A percentile compares a stretch with the other conserved stretches of the same genome.
phyloP scores from a whole-genome alignment of 1,139 yeast species.

The Magnusiomyces ingens region DNA sequence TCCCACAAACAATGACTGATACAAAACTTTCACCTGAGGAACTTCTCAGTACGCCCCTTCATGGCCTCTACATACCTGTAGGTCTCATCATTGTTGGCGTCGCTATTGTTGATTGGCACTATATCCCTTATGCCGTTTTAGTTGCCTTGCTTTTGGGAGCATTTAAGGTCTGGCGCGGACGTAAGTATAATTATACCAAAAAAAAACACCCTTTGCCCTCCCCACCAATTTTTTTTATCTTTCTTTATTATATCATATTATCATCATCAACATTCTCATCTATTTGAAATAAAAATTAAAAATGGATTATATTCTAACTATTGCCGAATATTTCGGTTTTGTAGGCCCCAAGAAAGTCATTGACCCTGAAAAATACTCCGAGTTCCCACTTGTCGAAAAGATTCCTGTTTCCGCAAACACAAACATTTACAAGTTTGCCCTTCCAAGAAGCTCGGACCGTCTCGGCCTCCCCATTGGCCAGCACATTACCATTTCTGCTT shows the following conservation, averaged over 20 bases:
- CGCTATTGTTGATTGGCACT: constrained; percentile 25
- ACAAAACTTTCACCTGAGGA: constrained; percentile 9
- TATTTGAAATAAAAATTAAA: background rate
- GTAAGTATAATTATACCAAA: constrained; percentile 12
- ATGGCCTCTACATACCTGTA: constrained; percentile 33
- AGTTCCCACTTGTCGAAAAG: constrained; percentile 75
- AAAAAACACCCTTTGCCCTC: no score
- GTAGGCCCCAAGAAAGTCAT: constrained; percentile 40
- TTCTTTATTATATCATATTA: background rate
- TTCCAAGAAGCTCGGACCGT: constrained; percentile 63
- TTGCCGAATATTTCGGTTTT: background rate
- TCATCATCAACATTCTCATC: background rate
- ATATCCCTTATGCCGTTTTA: constrained; percentile 24
- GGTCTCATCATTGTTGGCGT: constrained; percentile 30
- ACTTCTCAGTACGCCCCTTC: constrained; percentile 25
- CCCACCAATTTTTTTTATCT: background rate
- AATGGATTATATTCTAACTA: background rate
- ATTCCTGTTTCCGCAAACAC: constrained; percentile 71
- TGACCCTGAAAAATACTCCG: constrained; percentile 55
- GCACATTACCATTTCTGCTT: constrained; percentile 52
- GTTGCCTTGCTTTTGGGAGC: constrained; percentile 24
- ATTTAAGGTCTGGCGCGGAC: constrained; percentile 29
- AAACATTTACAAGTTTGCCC: constrained; percentile 71
- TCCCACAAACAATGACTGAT: background rate
- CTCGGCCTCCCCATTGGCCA: constrained; percentile 92